phyloP scores from a whole-genome alignment of 805 yeast genomes.

The Wickerhamiella azymoides region DNA sequence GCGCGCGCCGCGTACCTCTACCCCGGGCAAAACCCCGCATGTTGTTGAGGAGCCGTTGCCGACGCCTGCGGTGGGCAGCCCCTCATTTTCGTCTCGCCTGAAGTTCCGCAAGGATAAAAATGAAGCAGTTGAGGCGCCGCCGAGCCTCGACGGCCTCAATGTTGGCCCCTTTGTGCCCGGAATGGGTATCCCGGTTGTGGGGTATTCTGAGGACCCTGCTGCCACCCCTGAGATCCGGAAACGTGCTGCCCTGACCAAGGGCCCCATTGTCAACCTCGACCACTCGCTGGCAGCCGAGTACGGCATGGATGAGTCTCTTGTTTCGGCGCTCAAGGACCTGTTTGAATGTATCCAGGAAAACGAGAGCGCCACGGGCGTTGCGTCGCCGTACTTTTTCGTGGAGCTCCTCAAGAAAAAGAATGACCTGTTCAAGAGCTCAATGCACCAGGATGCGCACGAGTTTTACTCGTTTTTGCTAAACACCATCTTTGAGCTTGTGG shows the following conservation, averaged over 20 bases:
- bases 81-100: not conserved
- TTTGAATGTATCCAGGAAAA: conserved; percentile 75
- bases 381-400: conserved; percentile 64
- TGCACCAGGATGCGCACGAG: conserved; percentile 99
- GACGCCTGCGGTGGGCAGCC: not conserved
- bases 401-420: conserved; percentile 69
- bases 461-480: conserved; percentile 78
- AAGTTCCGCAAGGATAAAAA: not conserved
- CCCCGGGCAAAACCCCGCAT: conserved; percentile 25
- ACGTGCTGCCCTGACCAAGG: conserved; percentile 58
- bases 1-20: conserved; percentile 28
- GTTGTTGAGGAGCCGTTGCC: conserved; percentile 13
- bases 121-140: conserved; percentile 5
- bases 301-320: conserved; percentile 36
- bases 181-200: conserved; percentile 34
- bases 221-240: conserved; percentile 60
- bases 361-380: conserved; percentile 58
- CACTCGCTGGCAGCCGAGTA: conserved; percentile 42
- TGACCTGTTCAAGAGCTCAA: conserved; percentile 69
- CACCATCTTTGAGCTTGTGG: conserved; percentile 37
- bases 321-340: conserved; percentile 64
- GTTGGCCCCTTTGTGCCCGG: conserved; percentile 30
- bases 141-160: conserved; percentile 24
- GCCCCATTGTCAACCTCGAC: conserved; percentile 78
- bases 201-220: conserved; percentile 29